phyloP scores from a whole-genome alignment of 2,329 filamentous ascomycete species.

The Chaetoscypha palmicola region DNA sequence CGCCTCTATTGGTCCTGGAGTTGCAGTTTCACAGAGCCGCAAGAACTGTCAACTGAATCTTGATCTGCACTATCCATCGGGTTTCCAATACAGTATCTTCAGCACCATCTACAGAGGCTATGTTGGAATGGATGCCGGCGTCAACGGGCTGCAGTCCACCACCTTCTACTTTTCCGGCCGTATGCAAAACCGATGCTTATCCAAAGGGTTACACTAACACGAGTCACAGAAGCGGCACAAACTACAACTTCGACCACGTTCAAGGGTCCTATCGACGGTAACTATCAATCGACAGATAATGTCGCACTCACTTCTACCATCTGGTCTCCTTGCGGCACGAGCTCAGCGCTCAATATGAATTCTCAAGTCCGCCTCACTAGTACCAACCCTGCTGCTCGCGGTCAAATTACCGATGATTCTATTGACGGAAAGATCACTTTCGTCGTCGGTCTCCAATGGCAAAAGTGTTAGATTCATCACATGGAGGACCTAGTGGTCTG shows the following conservation, averaged over 20 bases:
- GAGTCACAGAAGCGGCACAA: slow-evolving; percentile 12
- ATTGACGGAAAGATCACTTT: slow-evolving; percentile 17
- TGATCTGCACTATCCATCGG: slow-evolving; percentile 17
- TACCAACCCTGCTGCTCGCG: slow-evolving; percentile 2
- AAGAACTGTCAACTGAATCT: slow-evolving; percentile 23
- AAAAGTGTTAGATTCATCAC: slow-evolving; percentile 11
- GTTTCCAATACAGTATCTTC: slow-evolving; percentile 21
- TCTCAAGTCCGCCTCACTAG: slow-evolving; percentile 16
- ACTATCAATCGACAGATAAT: slow-evolving; percentile 13
- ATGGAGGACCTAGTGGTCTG: no score
- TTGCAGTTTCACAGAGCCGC: slow-evolving; percentile 11
- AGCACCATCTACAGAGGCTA: slow-evolving; percentile 17
- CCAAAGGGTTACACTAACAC: no score
- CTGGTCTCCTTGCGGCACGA: slow-evolving; percentile 19
- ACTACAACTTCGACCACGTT: slow-evolving; percentile 13
- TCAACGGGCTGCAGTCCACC: slow-evolving; percentile 14
- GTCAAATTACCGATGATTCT: slow-evolving; percentile 16
- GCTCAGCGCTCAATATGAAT: slow-evolving; percentile 17
- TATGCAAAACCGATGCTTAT: no score
- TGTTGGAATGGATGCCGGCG: slow-evolving; percentile 14
- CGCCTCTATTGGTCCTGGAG: slow-evolving; percentile 15
- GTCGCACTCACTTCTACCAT: slow-evolving; percentile 15
- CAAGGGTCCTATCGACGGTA: slow-evolving; percentile 10
- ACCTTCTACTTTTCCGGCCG: slow-evolving; percentile 21
- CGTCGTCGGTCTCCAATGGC: slow-evolving; percentile 18